Percentiles rank a stretch among this genome's conserved stretches.
Conservation (phyloP, 1,139 yeast genomes). For the Candida frijolesensis region DNA sequence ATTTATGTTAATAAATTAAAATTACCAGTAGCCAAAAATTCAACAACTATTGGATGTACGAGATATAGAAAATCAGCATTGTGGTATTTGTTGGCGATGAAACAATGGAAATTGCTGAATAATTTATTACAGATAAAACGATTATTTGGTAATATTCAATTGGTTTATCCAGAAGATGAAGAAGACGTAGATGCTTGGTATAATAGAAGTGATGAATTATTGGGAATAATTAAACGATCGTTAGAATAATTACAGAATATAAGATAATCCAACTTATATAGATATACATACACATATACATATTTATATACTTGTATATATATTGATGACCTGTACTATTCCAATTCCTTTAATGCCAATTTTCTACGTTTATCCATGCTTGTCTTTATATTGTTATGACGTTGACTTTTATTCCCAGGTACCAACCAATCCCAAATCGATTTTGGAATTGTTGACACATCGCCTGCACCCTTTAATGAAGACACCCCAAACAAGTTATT, state of each 20-base stretch:
- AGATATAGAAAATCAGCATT: slow-evolving; percentile 74
- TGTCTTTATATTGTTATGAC: slow-evolving; percentile 20
- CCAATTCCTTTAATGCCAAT: slow-evolving; percentile 45
- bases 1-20: slow-evolving; percentile 41
- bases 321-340: slow-evolving; percentile 18
- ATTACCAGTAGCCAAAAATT: slow-evolving; percentile 33
- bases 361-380: slow-evolving; percentile 46
- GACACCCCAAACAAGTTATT: slow-evolving; percentile 44
- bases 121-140: slow-evolving; percentile 27
- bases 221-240: slow-evolving; percentile 32
- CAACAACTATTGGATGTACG: slow-evolving; percentile 52
- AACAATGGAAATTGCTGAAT: slow-evolving; percentile 59
- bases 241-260: slow-evolving; percentile 6
- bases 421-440: slow-evolving; percentile 31
- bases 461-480: slow-evolving; percentile 42
- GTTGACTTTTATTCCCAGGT: slow-evolving; percentile 14
- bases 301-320: neutral
- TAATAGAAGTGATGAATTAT: slow-evolving; percentile 34
- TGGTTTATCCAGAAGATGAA: slow-evolving; percentile 23
- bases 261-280: neutral
- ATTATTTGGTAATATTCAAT: slow-evolving; percentile 27
- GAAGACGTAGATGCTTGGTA: slow-evolving; percentile 33
- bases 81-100: slow-evolving; percentile 78
- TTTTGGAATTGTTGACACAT: slow-evolving; percentile 32
- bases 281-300: neutral